Conservation (phyloP, 2,329 filamentous ascomycete species). For the Aspergillus tubingensis region DNA sequence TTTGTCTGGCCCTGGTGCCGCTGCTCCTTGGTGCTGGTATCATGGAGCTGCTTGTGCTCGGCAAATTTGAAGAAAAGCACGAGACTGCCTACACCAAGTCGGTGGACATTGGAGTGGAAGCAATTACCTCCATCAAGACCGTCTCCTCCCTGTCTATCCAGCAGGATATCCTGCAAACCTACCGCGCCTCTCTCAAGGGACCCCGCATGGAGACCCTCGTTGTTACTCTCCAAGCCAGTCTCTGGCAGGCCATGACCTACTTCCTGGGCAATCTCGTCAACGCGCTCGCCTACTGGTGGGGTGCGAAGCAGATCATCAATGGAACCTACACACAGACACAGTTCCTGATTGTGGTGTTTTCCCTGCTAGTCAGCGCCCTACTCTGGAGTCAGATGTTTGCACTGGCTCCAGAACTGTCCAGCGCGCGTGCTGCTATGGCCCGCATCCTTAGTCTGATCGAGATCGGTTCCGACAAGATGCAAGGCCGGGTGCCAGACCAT, state of each 20-base stretch:
- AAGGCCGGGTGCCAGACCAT: slow-evolving; percentile 18
- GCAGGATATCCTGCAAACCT: slow-evolving; percentile 50
- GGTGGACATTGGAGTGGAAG: slow-evolving; percentile 55
- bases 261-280: slow-evolving; percentile 66
- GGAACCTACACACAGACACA: slow-evolving; percentile 67
- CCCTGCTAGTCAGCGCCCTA: slow-evolving; percentile 72
- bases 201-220: slow-evolving; percentile 53
- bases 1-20: slow-evolving; percentile 69
- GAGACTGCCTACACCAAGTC: slow-evolving; percentile 54
- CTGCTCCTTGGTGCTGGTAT: slow-evolving; percentile 68
- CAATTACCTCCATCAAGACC: slow-evolving; percentile 54
- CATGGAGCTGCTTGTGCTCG: slow-evolving; percentile 65
- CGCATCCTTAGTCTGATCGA: slow-evolving; percentile 54
- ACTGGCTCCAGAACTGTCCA: slow-evolving; percentile 72
- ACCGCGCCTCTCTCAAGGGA: slow-evolving; percentile 47
- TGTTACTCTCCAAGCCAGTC: slow-evolving; percentile 51
- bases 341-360: slow-evolving; percentile 73
- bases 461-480: slow-evolving; percentile 37
- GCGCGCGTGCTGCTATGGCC: slow-evolving; percentile 63
- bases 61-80: slow-evolving; percentile 59
- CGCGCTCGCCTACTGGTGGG: slow-evolving; percentile 80
- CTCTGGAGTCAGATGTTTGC: slow-evolving; percentile 74
- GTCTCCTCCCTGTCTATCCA: slow-evolving; percentile 56
- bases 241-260: slow-evolving; percentile 50
- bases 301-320: slow-evolving; percentile 67